These are phyloP conservation scores for Dimocarpus longan DNA, from an alignment of 345 rosid species.

Conservation along the genomic window DNA sequence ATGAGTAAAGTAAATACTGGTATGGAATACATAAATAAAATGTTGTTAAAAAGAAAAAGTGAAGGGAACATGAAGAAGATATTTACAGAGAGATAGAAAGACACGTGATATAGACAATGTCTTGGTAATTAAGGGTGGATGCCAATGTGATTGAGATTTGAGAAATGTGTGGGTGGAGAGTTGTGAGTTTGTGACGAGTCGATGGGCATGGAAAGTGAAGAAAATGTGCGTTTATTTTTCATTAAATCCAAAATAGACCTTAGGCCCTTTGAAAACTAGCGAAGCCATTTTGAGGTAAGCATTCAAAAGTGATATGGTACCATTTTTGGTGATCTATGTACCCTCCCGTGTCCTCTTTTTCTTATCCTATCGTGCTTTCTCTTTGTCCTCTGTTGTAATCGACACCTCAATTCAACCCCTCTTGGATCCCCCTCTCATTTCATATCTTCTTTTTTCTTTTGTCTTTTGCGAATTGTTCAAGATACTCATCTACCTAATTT, in stretches of 20 bases:
- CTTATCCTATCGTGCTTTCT: not conserved
- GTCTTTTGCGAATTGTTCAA: too few species aligned
- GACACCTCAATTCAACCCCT: not conserved
- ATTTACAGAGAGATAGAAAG: not conserved
- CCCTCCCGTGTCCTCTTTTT: not conserved
- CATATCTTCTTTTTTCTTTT: not conserved
- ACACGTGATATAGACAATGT: not conserved
- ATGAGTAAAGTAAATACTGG: too few species aligned
- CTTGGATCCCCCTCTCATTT: not conserved
- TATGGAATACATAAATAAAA: too few species aligned
- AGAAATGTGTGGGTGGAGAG: not conserved
- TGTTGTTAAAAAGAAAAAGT: not conserved
- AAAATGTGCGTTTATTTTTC: constrained; percentile 32
- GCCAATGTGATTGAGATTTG: not conserved
- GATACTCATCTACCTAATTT: too few species aligned
- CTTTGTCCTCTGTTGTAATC: not conserved
- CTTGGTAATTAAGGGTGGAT: not conserved
- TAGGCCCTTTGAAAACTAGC: constrained; percentile 17
- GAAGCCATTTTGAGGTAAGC: constrained; percentile 11
- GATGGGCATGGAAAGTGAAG: constrained; percentile 10
- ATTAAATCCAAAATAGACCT: constrained; percentile 17
- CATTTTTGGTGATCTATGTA: constrained; percentile 2
- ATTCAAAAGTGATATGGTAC: not conserved
- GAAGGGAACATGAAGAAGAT: not conserved
- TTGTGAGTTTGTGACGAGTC: constrained; percentile 14